Conservation (phyloP, 139 green algal species). For the Chlorella sorokiniana region DNA sequence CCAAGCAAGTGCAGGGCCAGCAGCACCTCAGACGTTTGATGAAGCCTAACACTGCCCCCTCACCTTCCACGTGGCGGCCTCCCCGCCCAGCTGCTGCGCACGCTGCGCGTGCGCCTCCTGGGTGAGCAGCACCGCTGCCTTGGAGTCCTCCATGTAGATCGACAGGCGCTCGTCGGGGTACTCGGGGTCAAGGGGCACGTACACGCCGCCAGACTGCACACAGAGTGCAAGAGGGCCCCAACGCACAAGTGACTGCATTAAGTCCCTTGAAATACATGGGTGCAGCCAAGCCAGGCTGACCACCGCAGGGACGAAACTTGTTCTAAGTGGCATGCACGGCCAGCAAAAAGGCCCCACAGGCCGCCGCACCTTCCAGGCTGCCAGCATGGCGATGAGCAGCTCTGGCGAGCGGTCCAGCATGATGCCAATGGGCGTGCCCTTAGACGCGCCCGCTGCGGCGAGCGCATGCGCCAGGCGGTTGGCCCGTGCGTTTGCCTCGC, state of each 20-base stretch:
- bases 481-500: not conserved
- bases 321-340: too few species aligned
- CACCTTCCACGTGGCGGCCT: not conserved
- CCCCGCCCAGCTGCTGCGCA: conserved; percentile 11
- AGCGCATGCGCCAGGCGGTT: not conserved
- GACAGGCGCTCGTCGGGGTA: conserved; percentile 55
- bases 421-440: conserved; percentile 40
- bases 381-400: conserved; percentile 52
- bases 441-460: not conserved
- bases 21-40: too few species aligned
- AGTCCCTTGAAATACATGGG: too few species aligned
- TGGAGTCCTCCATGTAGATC: conserved; percentile 51
- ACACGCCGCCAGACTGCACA: conserved; percentile 46
- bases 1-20: too few species aligned
- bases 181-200: conserved; percentile 63
- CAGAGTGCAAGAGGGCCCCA: not conserved
- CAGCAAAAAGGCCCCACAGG: too few species aligned
- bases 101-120: not conserved
- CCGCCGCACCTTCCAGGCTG: conserved; percentile 35
- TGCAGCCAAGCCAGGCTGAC: too few species aligned
- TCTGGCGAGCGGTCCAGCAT: conserved; percentile 48
- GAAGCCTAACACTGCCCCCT: too few species aligned
- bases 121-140: conserved; percentile 12
- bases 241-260: too few species aligned
- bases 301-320: too few species aligned